These are phyloP conservation scores for Avena eriantha DNA, from an alignment of 176 grass and related monocot genomes.

Conservation along the genomic window DNA sequence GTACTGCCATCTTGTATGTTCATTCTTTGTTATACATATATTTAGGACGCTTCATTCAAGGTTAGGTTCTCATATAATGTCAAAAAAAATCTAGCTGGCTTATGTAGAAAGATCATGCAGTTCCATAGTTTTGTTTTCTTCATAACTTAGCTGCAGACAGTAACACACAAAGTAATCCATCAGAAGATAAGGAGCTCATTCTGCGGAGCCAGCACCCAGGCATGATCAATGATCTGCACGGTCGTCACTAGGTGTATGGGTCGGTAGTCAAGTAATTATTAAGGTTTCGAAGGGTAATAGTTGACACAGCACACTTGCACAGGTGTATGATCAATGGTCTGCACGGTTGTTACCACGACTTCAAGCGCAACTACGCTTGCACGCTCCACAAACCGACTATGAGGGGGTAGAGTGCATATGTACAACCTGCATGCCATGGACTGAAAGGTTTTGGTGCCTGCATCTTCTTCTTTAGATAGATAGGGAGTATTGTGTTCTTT, in stretches of 20 bases:
- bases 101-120: conserved; percentile 7
- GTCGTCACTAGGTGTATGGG: conserved; percentile 74
- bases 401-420: too few species aligned
- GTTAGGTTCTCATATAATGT: conserved; percentile 52
- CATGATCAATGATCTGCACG: conserved; percentile 99
- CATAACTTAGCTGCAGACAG: conserved; percentile 55
- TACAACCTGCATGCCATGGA: too few species aligned
- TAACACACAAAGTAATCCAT: conserved; percentile 50
- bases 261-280: conserved; percentile 78
- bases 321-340: too few species aligned
- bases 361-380: too few species aligned
- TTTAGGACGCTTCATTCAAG: too few species aligned
- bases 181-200: conserved; percentile 84
- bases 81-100: background rate
- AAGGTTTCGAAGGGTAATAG: conserved; percentile 19
- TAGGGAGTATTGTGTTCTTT: too few species aligned
- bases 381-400: too few species aligned
- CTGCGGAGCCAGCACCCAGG: conserved; percentile 85
- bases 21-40: too few species aligned
- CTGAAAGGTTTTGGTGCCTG: too few species aligned
- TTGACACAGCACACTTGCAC: conserved; percentile 6
- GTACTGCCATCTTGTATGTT: too few species aligned
- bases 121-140: conserved; percentile 43
- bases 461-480: too few species aligned
- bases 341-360: too few species aligned